Evolutionary conservation across 2,329 filamentous ascomycete species (phyloP).

Genomic region (Alternaria consortialis): DNA sequence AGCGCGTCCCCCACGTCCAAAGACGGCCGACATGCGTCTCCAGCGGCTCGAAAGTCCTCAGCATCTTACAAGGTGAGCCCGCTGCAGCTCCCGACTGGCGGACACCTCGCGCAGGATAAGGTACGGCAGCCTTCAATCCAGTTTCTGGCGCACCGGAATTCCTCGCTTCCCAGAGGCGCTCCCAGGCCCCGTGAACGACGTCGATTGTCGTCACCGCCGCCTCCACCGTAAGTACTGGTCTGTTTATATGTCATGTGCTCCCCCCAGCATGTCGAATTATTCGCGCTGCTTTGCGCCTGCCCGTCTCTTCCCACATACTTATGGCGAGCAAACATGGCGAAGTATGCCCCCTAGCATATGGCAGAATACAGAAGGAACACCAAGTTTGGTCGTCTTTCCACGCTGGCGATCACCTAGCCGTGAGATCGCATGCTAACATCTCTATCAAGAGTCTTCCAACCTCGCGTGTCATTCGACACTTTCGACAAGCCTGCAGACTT

Average conservation of each 20-base stretch:
- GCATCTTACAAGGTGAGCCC: conserved; percentile 34
- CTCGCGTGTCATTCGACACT: conserved; percentile 78
- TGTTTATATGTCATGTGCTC: conserved; percentile 6
- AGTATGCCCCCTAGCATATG: conserved; percentile 35
- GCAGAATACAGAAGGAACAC: conserved; percentile 23
- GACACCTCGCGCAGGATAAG: conserved; percentile 35
- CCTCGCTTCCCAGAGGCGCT: conserved; percentile 42
- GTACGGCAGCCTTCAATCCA: conserved; percentile 51
- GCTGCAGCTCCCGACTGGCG: conserved; percentile 33
- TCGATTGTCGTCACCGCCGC: conserved; percentile 53
- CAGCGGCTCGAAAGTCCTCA: conserved; percentile 32
- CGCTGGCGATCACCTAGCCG: conserved; percentile 25
- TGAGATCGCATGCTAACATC: conserved; percentile 23
- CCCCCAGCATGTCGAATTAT: conserved; percentile 3
- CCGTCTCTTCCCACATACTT: conserved; percentile 7
- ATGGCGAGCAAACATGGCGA: conserved; percentile 28
- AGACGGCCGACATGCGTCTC: conserved; percentile 39
- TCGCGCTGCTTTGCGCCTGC: conserved; percentile 10
- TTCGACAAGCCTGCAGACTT: conserved; percentile 74
- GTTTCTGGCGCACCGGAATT: conserved; percentile 47
- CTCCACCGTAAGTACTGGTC: conserved; percentile 51
- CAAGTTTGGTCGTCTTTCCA: conserved; percentile 28
- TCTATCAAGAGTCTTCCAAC: conserved; percentile 65
- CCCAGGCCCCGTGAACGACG: conserved; percentile 46
- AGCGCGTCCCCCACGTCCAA: conserved; percentile 46